Percentiles rank a stretch among this genome's conserved stretches.
Evolutionary conservation across 768 basidiomycete species (phyloP).

Genomic region (Cystobasidium tubakii): DNA sequence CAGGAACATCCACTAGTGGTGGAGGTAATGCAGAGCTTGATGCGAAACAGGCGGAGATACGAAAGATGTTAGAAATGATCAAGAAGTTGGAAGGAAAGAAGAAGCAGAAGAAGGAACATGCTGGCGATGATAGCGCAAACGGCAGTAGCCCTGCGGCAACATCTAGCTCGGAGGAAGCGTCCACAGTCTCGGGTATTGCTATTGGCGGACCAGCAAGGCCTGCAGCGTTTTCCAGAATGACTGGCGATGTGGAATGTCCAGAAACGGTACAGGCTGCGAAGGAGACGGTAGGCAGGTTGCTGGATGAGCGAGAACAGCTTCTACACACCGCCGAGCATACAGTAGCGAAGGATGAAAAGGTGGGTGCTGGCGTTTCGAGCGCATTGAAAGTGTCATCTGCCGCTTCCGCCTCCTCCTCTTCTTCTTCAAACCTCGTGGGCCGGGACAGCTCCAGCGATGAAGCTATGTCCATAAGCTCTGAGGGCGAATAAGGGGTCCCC

Average conservation of each 20-base stretch:
- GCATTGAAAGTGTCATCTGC: background rate
- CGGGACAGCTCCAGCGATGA: background rate
- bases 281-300: background rate
- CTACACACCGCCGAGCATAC: background rate
- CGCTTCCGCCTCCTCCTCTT: background rate
- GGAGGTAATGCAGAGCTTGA: constrained; percentile 5
- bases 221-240: background rate
- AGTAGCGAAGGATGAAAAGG: background rate
- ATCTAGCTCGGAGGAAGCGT: too few species aligned
- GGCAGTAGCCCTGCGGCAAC: background rate
- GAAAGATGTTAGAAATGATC: constrained; percentile 21
- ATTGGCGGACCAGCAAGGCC: too few species aligned
- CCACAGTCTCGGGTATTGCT: too few species aligned
- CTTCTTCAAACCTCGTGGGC: background rate
- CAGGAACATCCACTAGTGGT: background rate
- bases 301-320: background rate
- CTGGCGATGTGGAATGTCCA: background rate
- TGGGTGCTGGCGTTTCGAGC: background rate
- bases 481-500: background rate
- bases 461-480: constrained; percentile 12
- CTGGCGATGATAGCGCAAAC: background rate
- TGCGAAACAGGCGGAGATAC: constrained; percentile 23
- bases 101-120: background rate
- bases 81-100: constrained; percentile 22
- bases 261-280: background rate